These are phyloP conservation scores for Leishmania major DNA, from an alignment of 208 protist genomes.

Conservation along the genomic window DNA sequence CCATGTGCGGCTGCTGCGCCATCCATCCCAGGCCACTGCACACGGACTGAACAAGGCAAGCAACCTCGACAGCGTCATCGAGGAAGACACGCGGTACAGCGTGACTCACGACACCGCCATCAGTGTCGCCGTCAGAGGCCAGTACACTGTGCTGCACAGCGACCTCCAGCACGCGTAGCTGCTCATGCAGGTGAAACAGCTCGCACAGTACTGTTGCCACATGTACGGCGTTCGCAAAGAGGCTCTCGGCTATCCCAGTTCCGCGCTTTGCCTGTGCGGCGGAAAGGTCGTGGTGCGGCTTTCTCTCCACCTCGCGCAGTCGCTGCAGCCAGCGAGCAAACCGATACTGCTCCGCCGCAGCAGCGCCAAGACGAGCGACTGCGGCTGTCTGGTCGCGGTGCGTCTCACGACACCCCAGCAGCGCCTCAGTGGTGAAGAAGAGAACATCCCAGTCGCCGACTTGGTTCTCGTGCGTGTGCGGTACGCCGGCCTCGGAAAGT, in stretches of 20 bases:
- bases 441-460: slow-evolving; percentile 68
- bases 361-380: slow-evolving; percentile 27
- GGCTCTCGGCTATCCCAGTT: slow-evolving; percentile 66
- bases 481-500: slow-evolving; percentile 75
- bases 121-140: slow-evolving; percentile 8
- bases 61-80: slow-evolving; percentile 49
- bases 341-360: slow-evolving; percentile 66
- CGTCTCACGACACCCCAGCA: slow-evolving; percentile 53
- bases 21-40: slow-evolving; percentile 63
- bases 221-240: slow-evolving; percentile 61
- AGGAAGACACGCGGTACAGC: slow-evolving; percentile 33
- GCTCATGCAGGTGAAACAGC: slow-evolving; percentile 45
- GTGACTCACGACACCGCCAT: slow-evolving; percentile 3
- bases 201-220: slow-evolving; percentile 36
- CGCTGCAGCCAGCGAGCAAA: slow-evolving; percentile 85
- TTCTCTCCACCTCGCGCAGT: slow-evolving; percentile 80
- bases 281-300: slow-evolving; percentile 85
- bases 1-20: slow-evolving; percentile 47
- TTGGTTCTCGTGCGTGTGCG: slow-evolving; percentile 73
- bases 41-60: slow-evolving; percentile 55
- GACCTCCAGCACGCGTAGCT: slow-evolving; percentile 43
- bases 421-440: slow-evolving; percentile 64
- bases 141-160: slow-evolving; percentile 28
- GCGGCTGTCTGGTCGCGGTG: slow-evolving; percentile 35
- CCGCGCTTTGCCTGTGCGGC: slow-evolving; percentile 81